These are phyloP conservation scores for Acacia acuminata DNA, from an alignment of 306 rosid species.

Conservation along the genomic window DNA sequence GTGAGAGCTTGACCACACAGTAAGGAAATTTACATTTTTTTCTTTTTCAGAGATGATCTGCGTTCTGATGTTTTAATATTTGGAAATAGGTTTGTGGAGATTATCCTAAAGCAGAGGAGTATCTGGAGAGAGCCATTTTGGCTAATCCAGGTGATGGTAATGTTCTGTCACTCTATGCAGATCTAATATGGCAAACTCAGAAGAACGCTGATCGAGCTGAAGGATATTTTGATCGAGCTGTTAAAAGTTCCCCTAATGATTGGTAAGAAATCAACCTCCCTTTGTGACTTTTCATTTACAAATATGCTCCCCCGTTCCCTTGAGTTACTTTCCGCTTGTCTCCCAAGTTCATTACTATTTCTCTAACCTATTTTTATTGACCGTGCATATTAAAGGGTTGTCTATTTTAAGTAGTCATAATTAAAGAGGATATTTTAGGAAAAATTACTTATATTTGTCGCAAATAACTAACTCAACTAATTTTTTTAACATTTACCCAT, in stretches of 20 bases:
- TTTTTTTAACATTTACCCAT: too few species aligned
- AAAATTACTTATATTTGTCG: too few species aligned
- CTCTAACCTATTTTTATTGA: too few species aligned
- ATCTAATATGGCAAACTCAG: conserved; percentile 66
- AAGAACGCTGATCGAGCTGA: conserved; percentile 69
- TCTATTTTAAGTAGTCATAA: too few species aligned
- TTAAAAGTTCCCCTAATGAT: conserved; percentile 67
- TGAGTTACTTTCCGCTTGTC: too few species aligned
- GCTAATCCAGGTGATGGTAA: conserved; percentile 63
- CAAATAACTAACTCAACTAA: too few species aligned
- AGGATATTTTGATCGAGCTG: conserved; percentile 73
- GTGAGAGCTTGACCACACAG: conserved; percentile 36
- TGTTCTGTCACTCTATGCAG: conserved; percentile 62
- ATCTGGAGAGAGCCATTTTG: conserved; percentile 77
- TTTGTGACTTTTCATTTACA: background rate
- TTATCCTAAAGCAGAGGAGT: conserved; percentile 70
- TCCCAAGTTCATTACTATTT: too few species aligned
- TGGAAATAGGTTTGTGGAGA: conserved; percentile 73
- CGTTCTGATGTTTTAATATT: background rate
- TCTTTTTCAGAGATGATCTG: background rate
- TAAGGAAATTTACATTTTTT: background rate
- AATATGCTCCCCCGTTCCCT: too few species aligned
- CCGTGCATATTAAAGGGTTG: too few species aligned
- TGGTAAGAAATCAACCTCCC: conserved; percentile 49
- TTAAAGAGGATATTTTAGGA: too few species aligned